Evolutionary conservation across 1,139 yeast genomes (phyloP).

Genomic region (Taphrina betulina): DNA sequence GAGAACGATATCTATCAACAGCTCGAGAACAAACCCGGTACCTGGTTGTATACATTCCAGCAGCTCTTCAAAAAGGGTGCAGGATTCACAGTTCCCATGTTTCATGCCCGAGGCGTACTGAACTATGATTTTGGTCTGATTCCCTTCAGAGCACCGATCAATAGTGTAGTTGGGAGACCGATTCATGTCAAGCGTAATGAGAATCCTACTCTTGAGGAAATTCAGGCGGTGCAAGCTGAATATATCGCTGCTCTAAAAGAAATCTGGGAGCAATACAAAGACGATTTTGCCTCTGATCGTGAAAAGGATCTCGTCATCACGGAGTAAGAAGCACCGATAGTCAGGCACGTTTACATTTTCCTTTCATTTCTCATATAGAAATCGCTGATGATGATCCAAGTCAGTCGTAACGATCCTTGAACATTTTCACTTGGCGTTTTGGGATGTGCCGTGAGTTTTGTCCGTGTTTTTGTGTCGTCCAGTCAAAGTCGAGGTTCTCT

Average conservation of each 20-base stretch:
- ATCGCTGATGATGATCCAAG: not conserved
- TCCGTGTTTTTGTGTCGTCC: too few relatives aligned
- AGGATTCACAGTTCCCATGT: constrained; percentile 86
- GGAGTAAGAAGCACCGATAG: constrained; percentile 33
- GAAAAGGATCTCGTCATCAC: constrained; percentile 34
- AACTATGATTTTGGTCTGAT: constrained; percentile 88
- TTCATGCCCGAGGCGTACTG: constrained; percentile 89
- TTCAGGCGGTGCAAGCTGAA: constrained; percentile 69
- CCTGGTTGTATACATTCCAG: constrained; percentile 61
- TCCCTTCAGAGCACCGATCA: constrained; percentile 79
- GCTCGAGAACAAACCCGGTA: constrained; percentile 55
- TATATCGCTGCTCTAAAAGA: constrained; percentile 68
- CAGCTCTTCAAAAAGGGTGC: constrained; percentile 65
- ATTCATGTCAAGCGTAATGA: constrained; percentile 61
- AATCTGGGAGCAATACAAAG: constrained; percentile 70
- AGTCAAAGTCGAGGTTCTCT: too few relatives aligned
- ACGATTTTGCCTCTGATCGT: constrained; percentile 46
- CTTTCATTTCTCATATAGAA: not conserved
- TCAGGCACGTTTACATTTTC: not conserved
- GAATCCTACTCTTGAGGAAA: constrained; percentile 51
- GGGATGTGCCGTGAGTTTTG: too few relatives aligned
- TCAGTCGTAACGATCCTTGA: too few relatives aligned
- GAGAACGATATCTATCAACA: constrained; percentile 76
- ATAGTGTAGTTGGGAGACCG: constrained; percentile 79
- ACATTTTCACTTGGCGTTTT: too few relatives aligned